Evolutionary conservation across 306 rosid genomes (phyloP), one percentile per base, ranked within the genome.

Genomic region (Prinsepia uniflora): DNA sequence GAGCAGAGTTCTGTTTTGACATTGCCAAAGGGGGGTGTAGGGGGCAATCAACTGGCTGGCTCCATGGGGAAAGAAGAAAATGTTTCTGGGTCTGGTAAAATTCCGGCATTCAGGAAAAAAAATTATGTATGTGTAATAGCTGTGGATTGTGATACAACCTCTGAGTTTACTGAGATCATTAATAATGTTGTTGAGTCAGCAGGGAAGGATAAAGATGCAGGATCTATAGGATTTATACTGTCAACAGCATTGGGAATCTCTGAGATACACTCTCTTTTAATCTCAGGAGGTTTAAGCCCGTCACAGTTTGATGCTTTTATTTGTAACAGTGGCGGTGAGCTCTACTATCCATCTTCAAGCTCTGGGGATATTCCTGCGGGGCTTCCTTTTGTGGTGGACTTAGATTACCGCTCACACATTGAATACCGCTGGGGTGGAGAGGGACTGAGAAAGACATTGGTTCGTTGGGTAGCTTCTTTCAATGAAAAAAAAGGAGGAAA

Each of bases 401-500:
- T 75, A 8, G 84, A 85, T 72, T 85, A 85, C 76, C 80, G 72
- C 36, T 80, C 76, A 53, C 89, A 85, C 71, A 85, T 72, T 68
- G 84, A 80, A 52, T 85, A 82, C 64, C 76, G 86, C 10, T 82
- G 89, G 89, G 89, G 89, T 42, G 89, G 84, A 71, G 84, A 85
- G 65, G 83, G 78, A 58, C 67, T 85, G 75, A 82, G 83, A 77
- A 85, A 80, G 63, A 85, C 86, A 46, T 63, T 85, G 83, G 71
- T 77, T 49, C 89, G 89, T 70, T 85, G 86, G 86, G 79, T 80
- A 9, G 40, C 73, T 68, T 82, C 86, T 44, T 58, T 85, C 66
- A 85, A 77, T 45, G 81, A 82, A 8, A 75, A 67, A 52, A 78
- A 67, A 14, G 82, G 70, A 40, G 76, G 61, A 42, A 24, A 63